Base-by-base conservation (phyloP, 805 yeast species). In the Komagataella kurtzmanii region DNA sequence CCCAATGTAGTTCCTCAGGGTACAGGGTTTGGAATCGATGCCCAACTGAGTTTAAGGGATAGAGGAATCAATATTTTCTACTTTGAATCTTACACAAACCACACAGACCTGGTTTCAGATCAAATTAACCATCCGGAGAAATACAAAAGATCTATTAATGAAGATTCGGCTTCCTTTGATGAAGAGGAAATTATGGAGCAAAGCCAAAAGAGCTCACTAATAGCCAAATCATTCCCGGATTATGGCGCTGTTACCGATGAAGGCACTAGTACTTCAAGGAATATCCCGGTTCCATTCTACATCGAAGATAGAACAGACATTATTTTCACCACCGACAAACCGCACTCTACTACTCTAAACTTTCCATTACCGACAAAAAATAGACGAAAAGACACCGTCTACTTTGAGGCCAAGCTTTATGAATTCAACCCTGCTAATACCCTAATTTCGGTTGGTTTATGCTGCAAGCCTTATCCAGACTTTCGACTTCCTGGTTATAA, bases 401-500 rank as follows among this genome's bases (percentile, higher is more conserved):
- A 85, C 61, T 85, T 83, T 61, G 95, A 85, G 63, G 74, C 73
- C 7, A 79, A 79, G 57, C 58, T 79, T 1, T 74, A 68, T 57
- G 73, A 69, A 17, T 65, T 69, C 47, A 54, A 62, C 49, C 59
- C 61, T 57, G 66, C 70, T 2, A 76, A 75, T 52, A 73, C 81
- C 1, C 75, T 75, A 43, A 73, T 85, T 52, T 73, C 83, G 30
- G 71, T 85, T 48, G 93, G 95, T 0, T 67, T 85, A 24, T 76
- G 79, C 7, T 80, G 91, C 0, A 77, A 75, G 56, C 91, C 93
- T 2, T 83, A 83, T 58, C 93, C 95, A 2, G 72, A 76, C 53
- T 86, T 84, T 63, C 71, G 87, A 56, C 69, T 83, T 12, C 95
- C 95, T 0, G 95, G 95, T 1, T 76, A 80, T 62, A 74, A 79